Evolutionary conservation across 1,139 yeast genomes (phyloP).

Genomic region (Saccharomycopsis hybrid): DNA sequence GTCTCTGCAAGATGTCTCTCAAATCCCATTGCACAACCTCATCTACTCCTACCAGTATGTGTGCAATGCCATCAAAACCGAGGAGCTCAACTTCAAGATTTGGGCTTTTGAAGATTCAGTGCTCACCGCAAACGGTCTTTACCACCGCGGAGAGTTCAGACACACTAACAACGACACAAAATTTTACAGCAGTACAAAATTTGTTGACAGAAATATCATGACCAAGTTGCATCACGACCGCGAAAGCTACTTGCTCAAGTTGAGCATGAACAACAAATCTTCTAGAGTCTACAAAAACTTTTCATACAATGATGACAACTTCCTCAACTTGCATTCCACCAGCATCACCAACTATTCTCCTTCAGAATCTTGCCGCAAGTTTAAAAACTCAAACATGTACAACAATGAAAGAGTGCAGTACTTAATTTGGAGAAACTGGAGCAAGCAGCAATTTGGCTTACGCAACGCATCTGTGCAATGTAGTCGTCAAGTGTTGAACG

Average conservation of each 20-base stretch:
- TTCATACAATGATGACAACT: constrained; percentile 18
- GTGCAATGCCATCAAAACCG: neutral
- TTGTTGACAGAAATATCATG: constrained; percentile 2
- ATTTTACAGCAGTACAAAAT: neutral
- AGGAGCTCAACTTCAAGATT: neutral
- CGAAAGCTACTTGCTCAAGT: neutral
- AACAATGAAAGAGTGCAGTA: constrained; percentile 12
- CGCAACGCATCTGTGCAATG: neutral
- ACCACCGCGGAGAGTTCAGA: too few relatives aligned
- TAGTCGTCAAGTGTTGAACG: neutral
- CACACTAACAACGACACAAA: neutral
- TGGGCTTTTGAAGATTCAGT: neutral
- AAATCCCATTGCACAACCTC: constrained; percentile 1
- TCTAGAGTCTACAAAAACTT: neutral
- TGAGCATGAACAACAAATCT: neutral
- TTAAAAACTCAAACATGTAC: constrained; percentile 15
- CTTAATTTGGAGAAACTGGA: constrained; percentile 14
- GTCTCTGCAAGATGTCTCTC: constrained; percentile 1
- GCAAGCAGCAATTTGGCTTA: neutral
- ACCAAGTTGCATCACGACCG: neutral
- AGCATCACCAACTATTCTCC: constrained; percentile 11
- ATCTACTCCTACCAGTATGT: constrained; percentile 5
- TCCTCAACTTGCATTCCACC: constrained; percentile 8
- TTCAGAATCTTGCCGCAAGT: neutral
- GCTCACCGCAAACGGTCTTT: neutral